phyloP scores from a whole-genome alignment of 495 filamentous ascomycete genomes.

The Xylaria longipes region DNA sequence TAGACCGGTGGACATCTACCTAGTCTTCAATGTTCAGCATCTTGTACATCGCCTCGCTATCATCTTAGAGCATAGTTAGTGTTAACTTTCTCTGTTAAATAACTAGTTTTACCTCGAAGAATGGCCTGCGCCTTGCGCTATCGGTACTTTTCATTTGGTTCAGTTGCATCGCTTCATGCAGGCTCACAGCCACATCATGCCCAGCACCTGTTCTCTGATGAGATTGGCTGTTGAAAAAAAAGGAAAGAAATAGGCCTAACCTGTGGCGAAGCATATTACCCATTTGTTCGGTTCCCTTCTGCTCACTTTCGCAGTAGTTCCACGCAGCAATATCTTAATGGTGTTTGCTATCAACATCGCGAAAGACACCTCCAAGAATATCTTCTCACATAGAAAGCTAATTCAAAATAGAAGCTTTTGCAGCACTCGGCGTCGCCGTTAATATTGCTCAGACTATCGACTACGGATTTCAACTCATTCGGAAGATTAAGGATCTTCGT shows the following conservation, averaged over 20 bases:
- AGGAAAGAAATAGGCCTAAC: not conserved
- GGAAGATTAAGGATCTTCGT: not conserved
- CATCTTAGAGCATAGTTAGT: too few relatives aligned
- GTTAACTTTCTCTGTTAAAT: not conserved
- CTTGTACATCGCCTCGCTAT: too few relatives aligned
- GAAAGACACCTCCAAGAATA: not conserved
- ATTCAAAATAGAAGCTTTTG: conserved; percentile 24
- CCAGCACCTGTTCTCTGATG: not conserved
- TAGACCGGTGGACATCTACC: too few relatives aligned
- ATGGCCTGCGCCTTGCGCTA: not conserved
- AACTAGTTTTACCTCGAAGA: not conserved
- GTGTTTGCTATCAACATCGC: not conserved
- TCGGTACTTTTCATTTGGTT: not conserved
- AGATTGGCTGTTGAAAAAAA: not conserved
- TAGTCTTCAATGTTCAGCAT: too few relatives aligned
- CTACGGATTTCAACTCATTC: conserved; percentile 24
- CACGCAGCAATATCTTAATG: not conserved
- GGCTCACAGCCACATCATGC: not conserved
- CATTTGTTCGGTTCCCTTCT: not conserved
- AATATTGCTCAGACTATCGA: conserved; percentile 30
- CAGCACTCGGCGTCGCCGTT: conserved; percentile 18
- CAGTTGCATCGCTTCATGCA: not conserved
- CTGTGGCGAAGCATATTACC: not conserved
- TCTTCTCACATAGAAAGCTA: not conserved
- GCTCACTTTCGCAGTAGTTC: not conserved